phyloP scores from a whole-genome alignment of 2,329 filamentous ascomycete species.

The Trichoderma polysporum region DNA sequence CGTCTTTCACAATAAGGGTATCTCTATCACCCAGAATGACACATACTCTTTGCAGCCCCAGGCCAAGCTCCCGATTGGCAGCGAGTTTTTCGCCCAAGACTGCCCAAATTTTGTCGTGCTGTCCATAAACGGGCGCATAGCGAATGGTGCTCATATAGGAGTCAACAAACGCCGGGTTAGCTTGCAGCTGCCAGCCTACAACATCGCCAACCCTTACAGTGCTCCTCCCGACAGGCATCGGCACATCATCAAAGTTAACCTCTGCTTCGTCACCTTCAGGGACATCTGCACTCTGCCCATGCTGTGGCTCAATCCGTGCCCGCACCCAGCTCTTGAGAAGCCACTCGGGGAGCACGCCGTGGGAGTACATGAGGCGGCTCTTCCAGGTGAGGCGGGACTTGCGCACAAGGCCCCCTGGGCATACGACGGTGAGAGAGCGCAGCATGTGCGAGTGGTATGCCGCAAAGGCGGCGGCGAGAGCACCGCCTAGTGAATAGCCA shows the following conservation, averaged over 20 bases:
- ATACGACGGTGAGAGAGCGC: slow-evolving; percentile 63
- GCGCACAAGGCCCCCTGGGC: slow-evolving; percentile 68
- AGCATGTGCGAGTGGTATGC: slow-evolving; percentile 66
- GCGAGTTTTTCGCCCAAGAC: slow-evolving; percentile 52
- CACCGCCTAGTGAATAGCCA: slow-evolving; percentile 80
- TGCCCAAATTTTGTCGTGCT: slow-evolving; percentile 58
- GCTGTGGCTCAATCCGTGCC: slow-evolving; percentile 46
- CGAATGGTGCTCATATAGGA: slow-evolving; percentile 72
- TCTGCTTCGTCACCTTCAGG: slow-evolving; percentile 42
- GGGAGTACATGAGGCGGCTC: slow-evolving; percentile 62
- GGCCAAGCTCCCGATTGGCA: slow-evolving; percentile 27
- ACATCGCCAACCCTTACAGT: slow-evolving; percentile 56
- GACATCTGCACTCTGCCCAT: slow-evolving; percentile 36
- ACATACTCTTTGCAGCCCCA: slow-evolving; percentile 51
- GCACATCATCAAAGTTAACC: slow-evolving; percentile 47
- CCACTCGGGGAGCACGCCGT: slow-evolving; percentile 58
- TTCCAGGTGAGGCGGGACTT: slow-evolving; percentile 58
- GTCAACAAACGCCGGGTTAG: slow-evolving; percentile 66
- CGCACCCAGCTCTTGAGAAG: slow-evolving; percentile 55
- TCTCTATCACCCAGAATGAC: slow-evolving; percentile 67
- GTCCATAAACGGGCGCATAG: slow-evolving; percentile 66
- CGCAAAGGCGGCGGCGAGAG: slow-evolving; percentile 68
- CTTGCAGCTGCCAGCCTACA: slow-evolving; percentile 67
- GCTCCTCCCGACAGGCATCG: slow-evolving; percentile 52
- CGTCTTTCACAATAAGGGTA: slow-evolving; percentile 63